These are phyloP conservation scores for Lolium multiflorum DNA, from an alignment of 176 grass and related monocot genomes.

Conservation along the genomic window DNA sequence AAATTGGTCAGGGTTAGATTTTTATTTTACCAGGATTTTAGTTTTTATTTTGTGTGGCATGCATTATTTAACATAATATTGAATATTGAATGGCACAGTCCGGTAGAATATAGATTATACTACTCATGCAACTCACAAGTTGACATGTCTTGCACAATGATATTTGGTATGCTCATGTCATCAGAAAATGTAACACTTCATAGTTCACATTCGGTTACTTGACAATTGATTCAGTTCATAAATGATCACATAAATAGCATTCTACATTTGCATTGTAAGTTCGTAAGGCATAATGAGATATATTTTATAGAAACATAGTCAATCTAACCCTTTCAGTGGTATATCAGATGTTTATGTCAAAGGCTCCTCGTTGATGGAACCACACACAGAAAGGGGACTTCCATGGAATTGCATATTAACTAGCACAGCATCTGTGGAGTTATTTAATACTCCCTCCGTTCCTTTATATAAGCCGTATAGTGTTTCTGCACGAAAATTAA, in stretches of 20 bases:
- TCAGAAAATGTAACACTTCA: slow-evolving; percentile 28
- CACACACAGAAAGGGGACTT: not conserved
- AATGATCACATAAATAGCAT: not conserved
- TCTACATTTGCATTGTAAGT: slow-evolving; percentile 2
- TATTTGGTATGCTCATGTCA: not conserved
- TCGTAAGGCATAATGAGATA: not conserved
- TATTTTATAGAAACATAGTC: not conserved
- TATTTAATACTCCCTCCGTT: not conserved
- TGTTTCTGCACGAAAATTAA: no score
- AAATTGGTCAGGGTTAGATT: not conserved
- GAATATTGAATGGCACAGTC: no score
- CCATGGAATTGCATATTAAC: not conserved
- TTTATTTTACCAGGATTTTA: slow-evolving; percentile 12
- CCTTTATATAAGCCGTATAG: no score
- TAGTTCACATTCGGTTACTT: not conserved
- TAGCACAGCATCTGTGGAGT: not conserved
- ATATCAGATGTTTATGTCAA: slow-evolving; percentile 4
- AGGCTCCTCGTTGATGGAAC: not conserved
- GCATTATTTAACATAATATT: not conserved
- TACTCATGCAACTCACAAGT: not conserved
- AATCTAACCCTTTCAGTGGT: not conserved
- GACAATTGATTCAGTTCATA: not conserved
- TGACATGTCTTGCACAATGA: slow-evolving; percentile 1
- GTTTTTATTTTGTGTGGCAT: not conserved
- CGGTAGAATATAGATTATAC: not conserved